These are phyloP conservation scores for Monilinia vaccinii-corymbosi DNA, from an alignment of 2,329 filamentous ascomycete genomes.

Conservation along the genomic window DNA sequence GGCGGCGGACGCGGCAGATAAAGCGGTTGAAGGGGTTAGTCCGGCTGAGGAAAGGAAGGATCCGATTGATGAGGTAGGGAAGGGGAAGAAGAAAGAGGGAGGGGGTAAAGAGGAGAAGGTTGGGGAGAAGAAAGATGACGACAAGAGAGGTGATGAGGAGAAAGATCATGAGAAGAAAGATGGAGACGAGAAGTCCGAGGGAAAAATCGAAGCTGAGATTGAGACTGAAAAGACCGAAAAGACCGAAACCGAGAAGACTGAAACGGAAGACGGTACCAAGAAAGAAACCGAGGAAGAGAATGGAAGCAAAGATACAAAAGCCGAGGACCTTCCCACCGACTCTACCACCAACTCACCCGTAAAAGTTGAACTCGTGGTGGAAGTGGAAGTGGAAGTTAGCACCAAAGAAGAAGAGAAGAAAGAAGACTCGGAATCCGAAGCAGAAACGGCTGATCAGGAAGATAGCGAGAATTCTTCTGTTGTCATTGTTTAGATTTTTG, in stretches of 20 bases:
- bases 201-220: too few relatives aligned
- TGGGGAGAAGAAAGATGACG: not conserved
- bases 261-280: not conserved
- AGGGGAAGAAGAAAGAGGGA: not conserved
- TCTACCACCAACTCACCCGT: not conserved
- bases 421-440: not conserved
- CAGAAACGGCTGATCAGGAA: not conserved
- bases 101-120: not conserved
- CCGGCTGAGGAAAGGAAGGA: not conserved
- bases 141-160: not conserved
- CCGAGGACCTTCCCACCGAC: not conserved
- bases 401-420: not conserved
- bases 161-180: not conserved
- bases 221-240: not conserved
- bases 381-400: not conserved
- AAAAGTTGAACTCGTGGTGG: too few relatives aligned
- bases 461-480: conserved; percentile 7
- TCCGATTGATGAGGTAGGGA: not conserved
- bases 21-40: not conserved
- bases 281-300: not conserved
- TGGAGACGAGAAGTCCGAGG: not conserved
- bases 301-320: not conserved
- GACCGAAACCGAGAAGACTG: not conserved
- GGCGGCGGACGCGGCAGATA: conserved; percentile 8
- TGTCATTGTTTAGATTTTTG: not conserved